These are phyloP conservation scores for Aegle marmelos DNA, from an alignment of 345 rosid genomes.

Conservation along the genomic window DNA sequence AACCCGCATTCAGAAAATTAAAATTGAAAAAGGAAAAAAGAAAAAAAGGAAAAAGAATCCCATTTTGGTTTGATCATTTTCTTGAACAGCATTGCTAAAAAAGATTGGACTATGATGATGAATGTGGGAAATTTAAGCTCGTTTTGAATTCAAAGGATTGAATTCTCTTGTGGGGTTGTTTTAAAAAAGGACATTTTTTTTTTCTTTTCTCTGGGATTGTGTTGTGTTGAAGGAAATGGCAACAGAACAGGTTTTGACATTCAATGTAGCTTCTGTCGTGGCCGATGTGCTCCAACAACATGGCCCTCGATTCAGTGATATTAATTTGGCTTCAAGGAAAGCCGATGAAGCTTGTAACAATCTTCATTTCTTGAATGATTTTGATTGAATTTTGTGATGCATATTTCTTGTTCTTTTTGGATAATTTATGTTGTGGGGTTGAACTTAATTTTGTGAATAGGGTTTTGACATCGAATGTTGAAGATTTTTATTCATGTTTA, in stretches of 20 bases:
- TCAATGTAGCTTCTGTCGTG: slow-evolving; percentile 63
- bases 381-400: not conserved
- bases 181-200: not conserved
- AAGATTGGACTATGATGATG: not conserved
- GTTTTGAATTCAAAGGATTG: slow-evolving; percentile 5
- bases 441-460: not conserved
- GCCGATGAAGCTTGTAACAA: slow-evolving; percentile 73
- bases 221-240: slow-evolving; percentile 34
- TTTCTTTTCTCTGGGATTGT: not conserved
- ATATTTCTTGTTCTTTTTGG: not conserved
- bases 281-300: slow-evolving; percentile 79
- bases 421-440: slow-evolving; percentile 1
- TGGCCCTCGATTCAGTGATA: slow-evolving; percentile 34
- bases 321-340: slow-evolving; percentile 45
- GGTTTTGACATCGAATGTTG: not conserved
- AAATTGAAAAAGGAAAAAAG: not conserved
- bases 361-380: not conserved
- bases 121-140: slow-evolving; percentile 5
- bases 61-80: slow-evolving; percentile 5
- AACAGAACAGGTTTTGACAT: slow-evolving; percentile 43
- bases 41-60: too few species aligned
- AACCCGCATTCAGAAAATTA: not conserved
- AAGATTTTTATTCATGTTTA: not conserved
- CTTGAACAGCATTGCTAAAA: not conserved
- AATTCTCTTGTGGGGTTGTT: not conserved